A percentile compares a stretch with the other conserved stretches of the same genome.
Conservation (phyloP, 805 yeast genomes). For the Yarrowia deformans region DNA sequence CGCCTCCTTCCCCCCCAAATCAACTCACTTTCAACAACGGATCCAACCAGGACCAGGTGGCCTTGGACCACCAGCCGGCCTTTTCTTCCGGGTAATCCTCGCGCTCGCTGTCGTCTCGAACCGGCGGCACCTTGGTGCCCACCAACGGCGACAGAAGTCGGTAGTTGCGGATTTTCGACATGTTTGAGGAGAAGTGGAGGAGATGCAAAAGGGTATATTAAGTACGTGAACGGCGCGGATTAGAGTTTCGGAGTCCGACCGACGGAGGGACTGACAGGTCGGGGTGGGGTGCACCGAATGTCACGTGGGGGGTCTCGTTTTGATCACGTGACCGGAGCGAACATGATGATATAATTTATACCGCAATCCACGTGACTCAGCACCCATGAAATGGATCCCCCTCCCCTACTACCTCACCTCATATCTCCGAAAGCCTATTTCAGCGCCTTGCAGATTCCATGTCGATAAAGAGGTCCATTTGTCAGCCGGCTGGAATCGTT, state of each 20-base stretch:
- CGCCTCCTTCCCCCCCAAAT: not conserved
- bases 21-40: slow-evolving; percentile 60
- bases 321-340: too few species aligned
- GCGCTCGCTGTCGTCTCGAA: slow-evolving; percentile 41
- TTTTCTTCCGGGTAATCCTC: slow-evolving; percentile 18
- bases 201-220: not conserved
- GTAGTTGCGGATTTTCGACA: slow-evolving; percentile 24
- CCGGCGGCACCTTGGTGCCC: slow-evolving; percentile 45
- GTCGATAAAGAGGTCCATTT: not conserved
- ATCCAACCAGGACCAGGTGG: slow-evolving; percentile 61
- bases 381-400: too few species aligned
- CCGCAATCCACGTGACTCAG: too few species aligned
- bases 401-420: too few species aligned
- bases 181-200: not conserved
- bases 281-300: too few species aligned
- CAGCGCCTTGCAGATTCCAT: slow-evolving; percentile 3
- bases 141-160: slow-evolving; percentile 43
- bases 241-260: too few species aligned
- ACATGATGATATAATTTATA: too few species aligned
- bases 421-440: slow-evolving; percentile 20
- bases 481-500: too few species aligned
- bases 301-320: too few species aligned
- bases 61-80: not conserved
- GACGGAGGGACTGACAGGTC: too few species aligned
- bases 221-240: too few species aligned